These are phyloP conservation scores for Gynandropsis gynandra DNA, from an alignment of 345 rosid genomes.

Conservation along the genomic window DNA sequence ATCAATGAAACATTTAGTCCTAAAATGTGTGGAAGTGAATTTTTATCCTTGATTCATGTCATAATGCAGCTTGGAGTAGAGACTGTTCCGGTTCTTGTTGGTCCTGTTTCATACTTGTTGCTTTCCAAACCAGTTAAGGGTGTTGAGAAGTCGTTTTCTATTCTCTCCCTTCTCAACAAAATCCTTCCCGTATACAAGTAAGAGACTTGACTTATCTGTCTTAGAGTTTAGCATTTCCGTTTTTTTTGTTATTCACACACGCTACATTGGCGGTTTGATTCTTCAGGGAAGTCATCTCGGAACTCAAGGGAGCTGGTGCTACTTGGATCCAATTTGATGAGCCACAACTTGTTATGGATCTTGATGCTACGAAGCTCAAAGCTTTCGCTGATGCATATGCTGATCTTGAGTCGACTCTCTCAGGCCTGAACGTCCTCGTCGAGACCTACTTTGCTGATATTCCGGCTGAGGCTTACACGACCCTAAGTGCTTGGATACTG, in stretches of 20 bases:
- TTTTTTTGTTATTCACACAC: conserved; percentile 15
- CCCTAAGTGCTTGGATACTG: too few species aligned
- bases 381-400: conserved; percentile 80
- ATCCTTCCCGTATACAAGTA: conserved; percentile 77
- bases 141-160: conserved; percentile 53
- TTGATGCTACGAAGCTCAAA: conserved; percentile 70
- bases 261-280: conserved; percentile 27
- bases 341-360: conserved; percentile 89
- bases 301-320: conserved; percentile 83
- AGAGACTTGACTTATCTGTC: conserved; percentile 19
- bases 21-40: too few species aligned
- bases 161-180: conserved; percentile 63
- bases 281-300: conserved; percentile 69
- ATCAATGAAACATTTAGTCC: not conserved
- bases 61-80: conserved; percentile 62
- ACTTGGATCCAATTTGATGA: conserved; percentile 95
- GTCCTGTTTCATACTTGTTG: conserved; percentile 75
- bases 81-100: conserved; percentile 66
- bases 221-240: not conserved
- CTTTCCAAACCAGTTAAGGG: conserved; percentile 74
- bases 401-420: conserved; percentile 70
- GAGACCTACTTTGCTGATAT: conserved; percentile 98
- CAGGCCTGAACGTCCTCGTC: conserved; percentile 71
- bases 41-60: not conserved
- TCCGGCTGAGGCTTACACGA: conserved; percentile 73